Evolutionary conservation across 2,329 filamentous ascomycete genomes (phyloP).

Genomic region (Cladosporium sp.): DNA sequence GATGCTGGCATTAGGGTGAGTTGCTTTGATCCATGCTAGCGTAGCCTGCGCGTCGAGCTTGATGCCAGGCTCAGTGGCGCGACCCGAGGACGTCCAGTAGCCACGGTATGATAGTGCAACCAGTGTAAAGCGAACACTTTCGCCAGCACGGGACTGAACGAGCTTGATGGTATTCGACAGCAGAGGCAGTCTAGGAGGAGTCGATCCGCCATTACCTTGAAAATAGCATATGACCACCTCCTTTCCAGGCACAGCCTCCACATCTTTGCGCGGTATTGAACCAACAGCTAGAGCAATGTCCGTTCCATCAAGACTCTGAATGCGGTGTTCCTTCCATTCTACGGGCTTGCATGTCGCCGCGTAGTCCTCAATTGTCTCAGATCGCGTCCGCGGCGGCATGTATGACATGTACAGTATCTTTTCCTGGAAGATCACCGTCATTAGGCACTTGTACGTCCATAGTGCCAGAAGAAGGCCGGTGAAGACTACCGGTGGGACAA

Average conservation of each 20-base stretch:
- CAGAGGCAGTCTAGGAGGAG: slow-evolving; percentile 41
- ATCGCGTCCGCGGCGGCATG: slow-evolving; percentile 61
- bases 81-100: slow-evolving; percentile 71
- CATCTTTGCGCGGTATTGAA: slow-evolving; percentile 4
- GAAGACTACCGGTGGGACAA: slow-evolving; percentile 64
- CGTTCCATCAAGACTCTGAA: slow-evolving; percentile 58
- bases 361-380: slow-evolving; percentile 62
- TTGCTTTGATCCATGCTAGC: slow-evolving; percentile 53
- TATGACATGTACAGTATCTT: slow-evolving; percentile 78
- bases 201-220: slow-evolving; percentile 43
- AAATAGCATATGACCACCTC: slow-evolving; percentile 42
- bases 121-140: slow-evolving; percentile 30
- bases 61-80: slow-evolving; percentile 64
- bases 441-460: slow-evolving; percentile 60
- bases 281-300: slow-evolving; percentile 56
- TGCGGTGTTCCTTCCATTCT: slow-evolving; percentile 60
- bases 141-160: slow-evolving; percentile 26
- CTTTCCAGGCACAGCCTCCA: slow-evolving; percentile 8
- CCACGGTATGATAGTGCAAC: slow-evolving; percentile 57
- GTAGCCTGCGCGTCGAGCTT: slow-evolving; percentile 61
- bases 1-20: slow-evolving; percentile 33
- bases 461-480: slow-evolving; percentile 57
- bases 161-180: slow-evolving; percentile 42
- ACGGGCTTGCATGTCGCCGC: slow-evolving; percentile 53
- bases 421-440: slow-evolving; percentile 73